Base-by-base conservation (phyloP, 495 filamentous ascomycete genomes). In the Talaromyces nanjingensis region DNA sequence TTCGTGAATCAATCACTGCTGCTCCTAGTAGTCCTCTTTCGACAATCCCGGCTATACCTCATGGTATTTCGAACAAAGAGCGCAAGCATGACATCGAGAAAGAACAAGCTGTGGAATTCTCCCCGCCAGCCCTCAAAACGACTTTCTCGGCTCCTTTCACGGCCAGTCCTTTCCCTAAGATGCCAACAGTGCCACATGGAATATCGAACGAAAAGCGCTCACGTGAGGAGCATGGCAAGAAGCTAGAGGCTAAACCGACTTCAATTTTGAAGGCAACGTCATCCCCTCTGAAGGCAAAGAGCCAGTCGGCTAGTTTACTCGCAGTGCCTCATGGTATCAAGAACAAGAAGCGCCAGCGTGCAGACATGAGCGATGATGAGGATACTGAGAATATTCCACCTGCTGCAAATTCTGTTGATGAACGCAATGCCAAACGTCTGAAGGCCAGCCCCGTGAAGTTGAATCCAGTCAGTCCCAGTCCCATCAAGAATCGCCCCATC, bases 121-220 rank as follows among this genome's bases (percentile, higher is more conserved):
- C 53, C 34, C 60, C 63, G 1, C 58, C 63, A 52, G 18, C n/a
- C n/a, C 5, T 49, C 18, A 20, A 49, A 18, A 1, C 45, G n/a
- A 20, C 53, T 64, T 16, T 60, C 52, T 29, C 52, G 9, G 12
- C 52, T 29, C 52, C n/a, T 12, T 37, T 57, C 4, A 60, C 56
- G 11, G 24, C 69, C 4, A 62, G 63, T 45, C 56, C 64, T 6
- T 70, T 81, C 45, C 71, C 72, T 0, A 75, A 83, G 11, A 31
- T 78, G 8, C 74, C 80, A 3, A 68, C 72, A 14, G 77, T 89
- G 34, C 81, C 87, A 5, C 88, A 91, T 68, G 89, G 89, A 34
- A 85, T 92, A 69, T 69, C 74, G 3, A 91, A 89, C 75, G 91
- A 92, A 79, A 91, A 91, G 77, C 81, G 88, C 54, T 81, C 82